Evolutionary conservation across 371 early-diverging fungal genomes (phyloP), one percentile per base, ranked within the genome.

Genomic region (Rhizomucor miehei): DNA sequence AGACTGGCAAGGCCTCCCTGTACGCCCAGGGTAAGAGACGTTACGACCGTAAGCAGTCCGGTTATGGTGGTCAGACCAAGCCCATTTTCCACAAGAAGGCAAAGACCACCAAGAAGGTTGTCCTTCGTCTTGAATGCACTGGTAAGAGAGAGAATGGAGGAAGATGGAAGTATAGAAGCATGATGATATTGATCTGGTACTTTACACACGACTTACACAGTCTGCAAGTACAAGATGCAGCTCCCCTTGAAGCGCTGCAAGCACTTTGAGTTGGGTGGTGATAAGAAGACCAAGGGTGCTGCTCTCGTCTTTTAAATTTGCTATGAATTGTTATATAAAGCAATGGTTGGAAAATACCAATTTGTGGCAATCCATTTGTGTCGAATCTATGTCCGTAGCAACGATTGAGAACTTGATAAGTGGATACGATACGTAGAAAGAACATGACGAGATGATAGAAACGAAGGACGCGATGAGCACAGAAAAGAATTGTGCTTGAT

Each of bases 61-160:
- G 94, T 77, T 93, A 89, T 83, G 99, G 99, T 91, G 99, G 99
- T 85, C 99, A 99, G 85, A 98, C 97, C 80, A 99, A 97, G 90
- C 99, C 99, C 71, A 92, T 96, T 59, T 90, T 90, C 88, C 89
- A 88, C 86, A 90, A 90, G 86, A 83, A 83, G 63, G 97, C 96
- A 75, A 97, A 95, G 89, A 97, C 97, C 67, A 98, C 98, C 81
- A 99, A 98, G 91, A 99, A 99, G 91, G 84, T 98, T 71, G 97
- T 97, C 51, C 88, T 99, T 62, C 94, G 98, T 87, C 81, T 99
- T 48, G 98, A 98, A 83, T 99, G 99, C 88, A 91, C 89, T 64
- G 88, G 57, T 57, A 57, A 45, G 49, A 0, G 17, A 20, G 14
- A 35, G 35, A 39, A 29, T 16, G 25, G 4, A 46, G 3, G 17